Percentiles rank a stretch among this genome's conserved stretches.
Evolutionary conservation across 2,329 filamentous ascomycete genomes (phyloP).

Genomic region (Tolypocladium inflatum): DNA sequence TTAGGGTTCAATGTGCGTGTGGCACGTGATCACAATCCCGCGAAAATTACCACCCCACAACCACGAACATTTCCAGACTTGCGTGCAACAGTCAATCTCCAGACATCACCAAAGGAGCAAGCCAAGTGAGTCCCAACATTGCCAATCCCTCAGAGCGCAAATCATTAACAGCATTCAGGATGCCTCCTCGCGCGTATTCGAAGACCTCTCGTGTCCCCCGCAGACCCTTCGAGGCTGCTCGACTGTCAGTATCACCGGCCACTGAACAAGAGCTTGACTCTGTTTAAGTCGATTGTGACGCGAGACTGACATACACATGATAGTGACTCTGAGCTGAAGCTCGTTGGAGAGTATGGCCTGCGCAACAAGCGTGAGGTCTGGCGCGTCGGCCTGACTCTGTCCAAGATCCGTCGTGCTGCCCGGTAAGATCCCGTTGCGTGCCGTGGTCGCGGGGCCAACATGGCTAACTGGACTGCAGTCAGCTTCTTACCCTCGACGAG

Average conservation of each 20-base stretch:
- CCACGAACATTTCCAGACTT: constrained; percentile 17
- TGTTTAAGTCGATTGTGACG: constrained; percentile 83
- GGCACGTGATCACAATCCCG: constrained; percentile 18
- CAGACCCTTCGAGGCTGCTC: constrained; percentile 98
- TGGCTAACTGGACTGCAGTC: constrained; percentile 48
- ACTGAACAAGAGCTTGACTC: constrained; percentile 98
- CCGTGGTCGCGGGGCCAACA: neutral
- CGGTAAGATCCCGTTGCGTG: constrained; percentile 50
- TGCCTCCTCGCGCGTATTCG: constrained; percentile 62
- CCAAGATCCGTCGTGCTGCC: constrained; percentile 99
- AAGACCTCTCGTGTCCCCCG: constrained; percentile 99
- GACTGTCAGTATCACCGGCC: constrained; percentile 97
- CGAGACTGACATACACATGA: constrained; percentile 54
- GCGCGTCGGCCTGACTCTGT: constrained; percentile 98
- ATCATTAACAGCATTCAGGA: constrained; percentile 23
- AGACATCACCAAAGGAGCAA: constrained; percentile 27
- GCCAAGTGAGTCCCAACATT: constrained; percentile 25
- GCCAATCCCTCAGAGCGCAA: constrained; percentile 5
- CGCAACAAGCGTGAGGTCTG: constrained; percentile 99
- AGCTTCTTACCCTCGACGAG: constrained; percentile 99
- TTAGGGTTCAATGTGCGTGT: constrained; percentile 20
- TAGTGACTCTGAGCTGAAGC: constrained; percentile 99
- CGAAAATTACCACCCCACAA: constrained; percentile 24
- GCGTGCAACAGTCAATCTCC: constrained; percentile 21
- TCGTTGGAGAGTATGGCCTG: constrained; percentile 99